Base-by-base conservation (phyloP, 257 asterid species). In the Avicennia marina region DNA sequence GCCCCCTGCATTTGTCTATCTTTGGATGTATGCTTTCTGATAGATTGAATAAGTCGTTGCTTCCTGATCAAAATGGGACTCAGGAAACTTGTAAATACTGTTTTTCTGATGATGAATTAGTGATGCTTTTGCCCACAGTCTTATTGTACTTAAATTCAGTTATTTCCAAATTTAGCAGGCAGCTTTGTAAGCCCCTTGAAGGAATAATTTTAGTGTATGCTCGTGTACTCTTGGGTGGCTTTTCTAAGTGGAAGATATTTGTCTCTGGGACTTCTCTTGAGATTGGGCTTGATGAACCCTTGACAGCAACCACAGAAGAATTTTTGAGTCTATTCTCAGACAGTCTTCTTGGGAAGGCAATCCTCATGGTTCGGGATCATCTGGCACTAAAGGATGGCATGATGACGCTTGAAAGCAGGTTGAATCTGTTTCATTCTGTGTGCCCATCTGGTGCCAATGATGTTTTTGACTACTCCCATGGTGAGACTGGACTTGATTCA, bases 271-370 rank as follows among this genome's bases (percentile, higher is more conserved):
- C 58, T 62, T 63, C 69, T 29, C 85, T 78, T 73, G 71, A 65
- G 68, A 60, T 81, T 21, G 78, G 72, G 67, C 47, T 56, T 65
- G 67, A 69, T 65, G 78, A 68, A 34, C 50, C 67, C 41, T 72
- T 58, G 72, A 77, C 74, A 60, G 62, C 67, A 22, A 74, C 87
- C 25, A 45, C 50, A 57, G 84, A 77, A 75, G 85, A 77, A 50
- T 69, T 71, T 68, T 49, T 46, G 21, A 56, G 75, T 75, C 54
- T 77, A 69, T 56, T 90, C 70, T 75, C 80, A 1, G 59, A 61
- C 52, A 85, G 90, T 76, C 87, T 79, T 74, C 91, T 90, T 29
- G 91, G 86, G 18, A 79, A 67, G 77, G 79, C 93, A 51, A 71
- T 83, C 51, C 65, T 59, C 57, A 64, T 83, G 81, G 60, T 68